Percentiles rank a stretch among this genome's conserved stretches.
Conservation (phyloP, 2,329 filamentous ascomycete species). For the Trichoderma atroviride region DNA sequence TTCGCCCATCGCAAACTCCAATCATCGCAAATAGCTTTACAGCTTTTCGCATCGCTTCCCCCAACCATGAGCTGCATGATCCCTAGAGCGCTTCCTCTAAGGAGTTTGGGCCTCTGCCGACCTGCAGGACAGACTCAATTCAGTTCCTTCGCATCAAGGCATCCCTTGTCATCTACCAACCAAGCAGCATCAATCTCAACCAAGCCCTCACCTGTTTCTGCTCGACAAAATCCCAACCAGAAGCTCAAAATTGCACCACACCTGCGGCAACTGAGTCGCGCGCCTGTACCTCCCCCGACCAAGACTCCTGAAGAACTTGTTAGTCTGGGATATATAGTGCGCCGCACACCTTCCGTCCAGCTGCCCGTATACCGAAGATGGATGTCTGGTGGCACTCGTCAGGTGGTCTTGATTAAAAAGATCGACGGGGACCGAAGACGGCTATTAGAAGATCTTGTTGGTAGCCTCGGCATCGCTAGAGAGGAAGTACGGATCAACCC, state of each 20-base stretch:
- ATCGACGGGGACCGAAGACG: slow-evolving; percentile 71
- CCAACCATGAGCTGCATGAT: slow-evolving; percentile 37
- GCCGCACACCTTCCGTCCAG: slow-evolving; percentile 69
- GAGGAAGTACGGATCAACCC: slow-evolving; percentile 58
- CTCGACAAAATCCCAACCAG: slow-evolving; percentile 34
- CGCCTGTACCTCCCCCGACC: slow-evolving; percentile 37
- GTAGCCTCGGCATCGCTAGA: slow-evolving; percentile 58
- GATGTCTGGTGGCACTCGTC: slow-evolving; percentile 76
- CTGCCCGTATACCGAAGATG: slow-evolving; percentile 75
- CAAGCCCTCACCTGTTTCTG: slow-evolving; percentile 33
- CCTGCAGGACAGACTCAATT: not conserved
- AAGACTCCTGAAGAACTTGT: slow-evolving; percentile 38
- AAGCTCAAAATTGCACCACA: slow-evolving; percentile 35
- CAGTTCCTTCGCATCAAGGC: slow-evolving; percentile 25
- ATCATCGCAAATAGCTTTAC: slow-evolving; percentile 3
- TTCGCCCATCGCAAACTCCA: slow-evolving; percentile 7
- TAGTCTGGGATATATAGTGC: slow-evolving; percentile 65
- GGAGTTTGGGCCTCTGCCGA: slow-evolving; percentile 30
- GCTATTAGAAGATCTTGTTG: slow-evolving; percentile 65
- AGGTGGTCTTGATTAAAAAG: slow-evolving; percentile 75
- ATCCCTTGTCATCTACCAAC: slow-evolving; percentile 28
- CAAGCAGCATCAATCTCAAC: slow-evolving; percentile 30
- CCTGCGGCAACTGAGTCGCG: slow-evolving; percentile 33
- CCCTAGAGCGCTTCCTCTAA: slow-evolving; percentile 32
- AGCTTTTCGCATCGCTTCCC: not conserved